Evolutionary conservation across 164 flowering plant species (phyloP).

Genomic region (Macadamia tetraphylla): DNA sequence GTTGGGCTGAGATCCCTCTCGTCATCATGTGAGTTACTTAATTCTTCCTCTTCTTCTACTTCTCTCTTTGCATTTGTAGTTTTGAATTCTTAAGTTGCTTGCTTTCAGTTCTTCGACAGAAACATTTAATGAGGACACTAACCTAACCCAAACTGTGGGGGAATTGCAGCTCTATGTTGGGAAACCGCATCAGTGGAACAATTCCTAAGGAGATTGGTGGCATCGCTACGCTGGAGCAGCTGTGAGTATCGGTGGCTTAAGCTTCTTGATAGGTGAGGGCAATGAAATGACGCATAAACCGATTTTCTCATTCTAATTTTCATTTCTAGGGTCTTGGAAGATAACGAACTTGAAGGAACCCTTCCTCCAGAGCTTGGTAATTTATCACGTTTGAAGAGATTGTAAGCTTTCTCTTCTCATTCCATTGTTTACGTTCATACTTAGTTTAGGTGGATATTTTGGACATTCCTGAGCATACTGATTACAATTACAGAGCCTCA

Average conservation of each 20-base stretch:
- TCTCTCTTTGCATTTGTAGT: not conserved
- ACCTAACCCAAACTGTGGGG: not conserved
- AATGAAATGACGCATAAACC: not conserved
- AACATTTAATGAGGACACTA: not conserved
- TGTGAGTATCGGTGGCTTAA: slow-evolving; percentile 14
- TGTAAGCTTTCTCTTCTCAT: slow-evolving; percentile 16
- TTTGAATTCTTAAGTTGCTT: not conserved
- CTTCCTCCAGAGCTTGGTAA: slow-evolving; percentile 27
- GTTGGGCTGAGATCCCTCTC: slow-evolving; percentile 43
- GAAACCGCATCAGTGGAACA: slow-evolving; percentile 53
- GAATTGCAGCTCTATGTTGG: slow-evolving; percentile 47
- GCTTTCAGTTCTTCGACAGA: not conserved
- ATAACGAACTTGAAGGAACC: slow-evolving; percentile 21
- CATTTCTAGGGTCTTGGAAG: slow-evolving; percentile 22
- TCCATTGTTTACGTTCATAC: no score
- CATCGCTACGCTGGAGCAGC: slow-evolving; percentile 12
- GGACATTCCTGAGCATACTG: no score
- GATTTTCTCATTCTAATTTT: slow-evolving; percentile 1
- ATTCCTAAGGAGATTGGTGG: slow-evolving; percentile 25
- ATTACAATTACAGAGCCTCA: no score
- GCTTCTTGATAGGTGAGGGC: not conserved
- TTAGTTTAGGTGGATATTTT: no score
- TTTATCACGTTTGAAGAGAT: slow-evolving; percentile 15
- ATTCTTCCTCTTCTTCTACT: not conserved
- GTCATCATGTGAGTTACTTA: slow-evolving; percentile 43